Percentiles rank a stretch among this genome's conserved stretches.
Evolutionary conservation across 306 rosid species (phyloP).

Genomic region (Pyrus pyrifolia): DNA sequence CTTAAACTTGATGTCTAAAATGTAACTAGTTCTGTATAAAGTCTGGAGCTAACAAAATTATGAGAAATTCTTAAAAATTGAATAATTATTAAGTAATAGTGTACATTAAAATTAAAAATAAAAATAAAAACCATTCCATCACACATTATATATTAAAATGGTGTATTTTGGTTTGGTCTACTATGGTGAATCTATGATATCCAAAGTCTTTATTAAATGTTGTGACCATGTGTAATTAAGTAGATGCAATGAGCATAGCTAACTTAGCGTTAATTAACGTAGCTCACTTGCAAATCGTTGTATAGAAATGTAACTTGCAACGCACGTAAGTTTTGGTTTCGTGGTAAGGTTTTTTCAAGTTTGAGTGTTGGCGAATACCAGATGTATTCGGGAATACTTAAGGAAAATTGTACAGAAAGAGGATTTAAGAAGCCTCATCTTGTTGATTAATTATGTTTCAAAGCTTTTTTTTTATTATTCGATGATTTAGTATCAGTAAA

Average conservation of each 20-base stretch:
- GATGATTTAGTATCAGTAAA: too few relatives aligned
- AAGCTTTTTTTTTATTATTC: too few relatives aligned
- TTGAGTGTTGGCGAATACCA: not conserved
- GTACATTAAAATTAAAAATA: not conserved
- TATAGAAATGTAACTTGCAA: too few relatives aligned
- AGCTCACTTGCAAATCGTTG: too few relatives aligned
- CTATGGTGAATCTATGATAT: too few relatives aligned
- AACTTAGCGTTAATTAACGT: too few relatives aligned
- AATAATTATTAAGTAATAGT: not conserved
- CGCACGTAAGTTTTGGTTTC: not conserved
- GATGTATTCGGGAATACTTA: not conserved
- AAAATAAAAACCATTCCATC: not conserved
- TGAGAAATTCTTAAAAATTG: not conserved
- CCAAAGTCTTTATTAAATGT: too few relatives aligned
- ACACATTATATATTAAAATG: not conserved
- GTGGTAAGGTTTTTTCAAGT: not conserved
- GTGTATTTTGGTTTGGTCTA: too few relatives aligned
- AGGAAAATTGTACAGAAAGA: not conserved
- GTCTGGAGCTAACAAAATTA: not conserved
- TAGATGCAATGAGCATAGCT: too few relatives aligned
- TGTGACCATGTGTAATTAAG: too few relatives aligned
- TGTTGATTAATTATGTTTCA: too few relatives aligned
- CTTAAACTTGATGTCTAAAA: not conserved
- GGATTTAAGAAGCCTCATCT: too few relatives aligned
- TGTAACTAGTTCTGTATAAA: not conserved